These are phyloP conservation scores for Cryphonectria naterciae DNA, from an alignment of 2,329 filamentous ascomycete species.

Conservation along the genomic window DNA sequence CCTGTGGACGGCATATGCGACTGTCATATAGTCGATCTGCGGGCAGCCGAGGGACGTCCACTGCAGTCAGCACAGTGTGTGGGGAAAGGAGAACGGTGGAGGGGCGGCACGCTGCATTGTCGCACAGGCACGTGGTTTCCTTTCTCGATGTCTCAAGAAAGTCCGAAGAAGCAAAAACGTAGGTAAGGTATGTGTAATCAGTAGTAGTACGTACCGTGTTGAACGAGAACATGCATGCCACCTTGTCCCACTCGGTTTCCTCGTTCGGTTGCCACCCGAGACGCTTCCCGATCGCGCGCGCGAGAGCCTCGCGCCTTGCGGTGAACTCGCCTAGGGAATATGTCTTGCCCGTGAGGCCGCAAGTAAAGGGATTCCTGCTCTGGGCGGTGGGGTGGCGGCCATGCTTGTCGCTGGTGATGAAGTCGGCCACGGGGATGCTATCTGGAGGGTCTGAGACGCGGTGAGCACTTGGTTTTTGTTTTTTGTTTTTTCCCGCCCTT, in stretches of 20 bases:
- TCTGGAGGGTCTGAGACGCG: conserved; percentile 63
- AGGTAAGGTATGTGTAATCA: background rate
- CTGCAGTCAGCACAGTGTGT: too few relatives aligned
- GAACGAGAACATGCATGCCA: conserved; percentile 75
- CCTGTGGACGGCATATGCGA: conserved; percentile 75
- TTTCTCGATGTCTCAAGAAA: background rate
- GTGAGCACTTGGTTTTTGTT: conserved; percentile 24
- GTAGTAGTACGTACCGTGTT: conserved; percentile 65
- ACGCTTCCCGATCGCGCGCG: conserved; percentile 70
- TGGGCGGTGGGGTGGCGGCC: conserved; percentile 66
- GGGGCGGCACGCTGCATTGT: background rate
- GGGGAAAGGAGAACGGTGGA: background rate
- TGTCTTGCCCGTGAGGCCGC: conserved; percentile 71
- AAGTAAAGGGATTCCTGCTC: conserved; percentile 74
- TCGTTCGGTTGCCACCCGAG: conserved; percentile 72
- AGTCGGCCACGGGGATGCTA: conserved; percentile 73
- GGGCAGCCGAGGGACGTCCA: background rate
- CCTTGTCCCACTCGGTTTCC: conserved; percentile 81
- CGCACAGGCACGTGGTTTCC: background rate
- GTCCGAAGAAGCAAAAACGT: background rate
- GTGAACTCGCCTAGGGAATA: conserved; percentile 67
- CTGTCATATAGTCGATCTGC: conserved; percentile 74
- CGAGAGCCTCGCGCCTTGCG: conserved; percentile 67
- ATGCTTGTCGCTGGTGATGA: conserved; percentile 74
- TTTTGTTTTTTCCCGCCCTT: background rate